Percentiles rank a stretch among this genome's conserved stretches.
phyloP scores from a whole-genome alignment of 495 filamentous ascomycete species.

The Penicillium desertorum region DNA sequence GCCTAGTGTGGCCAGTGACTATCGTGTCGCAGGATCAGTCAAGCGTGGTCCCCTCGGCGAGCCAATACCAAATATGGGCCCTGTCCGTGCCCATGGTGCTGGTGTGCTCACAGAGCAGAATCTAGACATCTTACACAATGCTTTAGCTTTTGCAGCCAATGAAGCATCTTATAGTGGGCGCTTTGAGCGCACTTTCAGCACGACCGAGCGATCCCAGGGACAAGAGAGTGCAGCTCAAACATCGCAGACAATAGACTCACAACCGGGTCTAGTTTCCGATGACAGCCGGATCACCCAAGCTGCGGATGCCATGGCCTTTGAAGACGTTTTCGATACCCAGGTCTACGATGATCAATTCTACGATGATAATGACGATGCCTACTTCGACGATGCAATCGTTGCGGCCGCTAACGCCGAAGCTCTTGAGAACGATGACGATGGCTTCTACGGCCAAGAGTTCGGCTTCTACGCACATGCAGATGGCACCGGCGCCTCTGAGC shows the following conservation, averaged over 20 bases:
- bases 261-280: conserved; percentile 50
- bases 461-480: conserved; percentile 87
- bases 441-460: conserved; percentile 94
- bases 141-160: conserved; percentile 75
- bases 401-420: conserved; percentile 94
- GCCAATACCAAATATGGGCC: conserved; percentile 31
- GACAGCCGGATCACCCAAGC: conserved; percentile 46
- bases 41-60: conserved; percentile 33
- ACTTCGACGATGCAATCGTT: conserved; percentile 85
- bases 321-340: conserved; percentile 56
- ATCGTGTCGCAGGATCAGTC: conserved; percentile 21
- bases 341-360: conserved; percentile 54
- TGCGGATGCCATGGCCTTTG: conserved; percentile 35
- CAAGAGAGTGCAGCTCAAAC: conserved; percentile 36
- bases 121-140: conserved; percentile 72
- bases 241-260: conserved; percentile 43
- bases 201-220: conserved; percentile 39
- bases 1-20: conserved; percentile 46
- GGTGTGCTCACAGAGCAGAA: conserved; percentile 57
- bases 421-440: conserved; percentile 86
- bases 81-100: conserved; percentile 35
- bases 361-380: conserved; percentile 59
- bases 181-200: conserved; percentile 57
- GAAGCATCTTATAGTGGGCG: conserved; percentile 68
- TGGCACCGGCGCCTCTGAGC: conserved; percentile 46